These are phyloP conservation scores for Bipolaris oryzae DNA, from an alignment of 2,329 filamentous ascomycete species.

Conservation along the genomic window DNA sequence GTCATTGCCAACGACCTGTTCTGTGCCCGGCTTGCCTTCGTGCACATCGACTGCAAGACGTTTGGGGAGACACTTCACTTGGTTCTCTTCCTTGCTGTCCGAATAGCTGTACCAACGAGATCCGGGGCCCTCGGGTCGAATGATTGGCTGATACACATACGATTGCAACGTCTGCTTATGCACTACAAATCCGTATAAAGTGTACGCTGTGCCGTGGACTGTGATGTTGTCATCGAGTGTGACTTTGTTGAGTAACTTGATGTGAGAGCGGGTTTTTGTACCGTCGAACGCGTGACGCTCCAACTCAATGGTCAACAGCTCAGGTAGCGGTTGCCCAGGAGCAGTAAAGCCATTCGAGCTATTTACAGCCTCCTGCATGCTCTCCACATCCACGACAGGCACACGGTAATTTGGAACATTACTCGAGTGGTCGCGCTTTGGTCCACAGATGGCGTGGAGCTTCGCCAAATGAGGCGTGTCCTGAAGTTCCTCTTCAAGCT, in stretches of 20 bases:
- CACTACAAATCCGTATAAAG: conserved; percentile 65
- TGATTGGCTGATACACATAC: conserved; percentile 64
- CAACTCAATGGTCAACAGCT: conserved; percentile 62
- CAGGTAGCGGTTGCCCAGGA: conserved; percentile 47
- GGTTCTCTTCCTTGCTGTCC: conserved; percentile 59
- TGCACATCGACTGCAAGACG: conserved; percentile 61
- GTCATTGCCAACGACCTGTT: conserved; percentile 51
- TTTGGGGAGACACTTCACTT: conserved; percentile 62
- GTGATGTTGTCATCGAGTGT: conserved; percentile 60
- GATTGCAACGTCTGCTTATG: conserved; percentile 65
- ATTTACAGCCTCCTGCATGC: conserved; percentile 52
- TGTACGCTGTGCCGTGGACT: conserved; percentile 57
- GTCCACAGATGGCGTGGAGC: conserved; percentile 57
- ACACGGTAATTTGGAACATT: conserved; percentile 47
- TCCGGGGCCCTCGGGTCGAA: conserved; percentile 62
- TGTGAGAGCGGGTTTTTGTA: conserved; percentile 60
- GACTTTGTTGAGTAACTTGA: conserved; percentile 63
- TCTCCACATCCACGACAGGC: conserved; percentile 44
- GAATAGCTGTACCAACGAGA: conserved; percentile 66
- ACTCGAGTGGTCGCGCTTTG: conserved; percentile 36
- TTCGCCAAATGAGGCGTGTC: conserved; percentile 51
- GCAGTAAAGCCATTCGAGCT: conserved; percentile 34
- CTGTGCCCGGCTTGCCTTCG: conserved; percentile 53
- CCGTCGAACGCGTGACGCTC: conserved; percentile 62
- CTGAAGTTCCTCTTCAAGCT: conserved; percentile 59